phyloP scores from a whole-genome alignment of 208 protist species.

The Trypanosoma melophagium region DNA sequence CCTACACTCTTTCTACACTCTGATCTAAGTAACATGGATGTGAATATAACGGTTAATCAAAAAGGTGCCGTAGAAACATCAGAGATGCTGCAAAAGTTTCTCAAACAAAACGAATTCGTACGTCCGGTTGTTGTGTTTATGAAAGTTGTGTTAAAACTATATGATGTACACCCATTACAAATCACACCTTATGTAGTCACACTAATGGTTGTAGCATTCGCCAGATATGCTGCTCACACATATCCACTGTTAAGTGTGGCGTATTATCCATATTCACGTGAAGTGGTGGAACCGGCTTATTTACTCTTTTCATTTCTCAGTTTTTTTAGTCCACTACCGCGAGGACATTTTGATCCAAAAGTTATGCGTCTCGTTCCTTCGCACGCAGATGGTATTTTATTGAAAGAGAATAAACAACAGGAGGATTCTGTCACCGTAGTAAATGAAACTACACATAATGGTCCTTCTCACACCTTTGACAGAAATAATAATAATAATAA shows the following conservation, averaged over 20 bases:
- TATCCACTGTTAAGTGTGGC: conserved; percentile 2
- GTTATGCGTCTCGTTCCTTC: conserved; percentile 21
- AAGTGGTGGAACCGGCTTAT: conserved; percentile 17
- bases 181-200: conserved; percentile 27
- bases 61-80: background rate
- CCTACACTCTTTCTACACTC: background rate
- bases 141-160: conserved; percentile 21
- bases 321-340: conserved; percentile 29
- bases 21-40: background rate
- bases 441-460: no score
- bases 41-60: conserved; percentile 20
- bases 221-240: conserved; percentile 5
- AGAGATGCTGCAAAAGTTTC: conserved; percentile 3
- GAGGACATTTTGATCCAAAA: conserved; percentile 22
- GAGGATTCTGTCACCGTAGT: no score
- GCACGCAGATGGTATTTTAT: conserved; percentile 21
- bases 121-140: conserved; percentile 24
- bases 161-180: conserved; percentile 17
- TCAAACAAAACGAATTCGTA: conserved; percentile 5
- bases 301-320: conserved; percentile 30
- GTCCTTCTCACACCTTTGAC: no score
- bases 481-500: background rate
- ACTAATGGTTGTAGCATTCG: conserved; percentile 26
- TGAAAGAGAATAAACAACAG: background rate
- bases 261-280: conserved; percentile 19